Conservation (phyloP, 1,139 yeast species). For the Candida sojae region DNA sequence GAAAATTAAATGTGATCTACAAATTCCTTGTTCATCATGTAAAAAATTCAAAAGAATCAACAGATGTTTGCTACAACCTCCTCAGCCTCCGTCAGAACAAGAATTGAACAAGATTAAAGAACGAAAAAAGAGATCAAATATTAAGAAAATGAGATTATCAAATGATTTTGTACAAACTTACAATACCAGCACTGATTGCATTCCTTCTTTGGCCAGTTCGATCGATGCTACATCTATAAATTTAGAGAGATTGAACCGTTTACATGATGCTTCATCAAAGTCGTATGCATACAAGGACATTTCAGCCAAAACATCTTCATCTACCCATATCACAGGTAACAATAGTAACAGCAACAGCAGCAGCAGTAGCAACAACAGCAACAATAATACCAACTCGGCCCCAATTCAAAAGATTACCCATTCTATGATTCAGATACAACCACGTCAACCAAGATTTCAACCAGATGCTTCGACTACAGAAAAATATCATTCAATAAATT, state of each 20-base stretch:
- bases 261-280: not conserved
- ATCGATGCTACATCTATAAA: constrained; percentile 9
- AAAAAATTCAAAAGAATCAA: constrained; percentile 40
- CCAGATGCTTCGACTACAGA: not conserved
- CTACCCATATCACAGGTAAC: not conserved
- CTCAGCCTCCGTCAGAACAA: constrained; percentile 45
- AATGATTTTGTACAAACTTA: constrained; percentile 12
- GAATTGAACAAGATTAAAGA: constrained; percentile 26
- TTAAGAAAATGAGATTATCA: constrained; percentile 14
- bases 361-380: not conserved
- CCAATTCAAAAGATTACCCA: constrained; percentile 1
- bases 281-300: not conserved
- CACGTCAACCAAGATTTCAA: constrained; percentile 4
- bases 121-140: constrained; percentile 22
- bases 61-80: constrained; percentile 43
- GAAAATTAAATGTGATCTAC: constrained; percentile 55
- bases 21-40: constrained; percentile 53
- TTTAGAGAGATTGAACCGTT: constrained; percentile 3
- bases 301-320: not conserved
- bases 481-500: constrained; percentile 5
- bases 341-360: not conserved
- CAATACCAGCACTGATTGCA: constrained; percentile 12
- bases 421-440: constrained; percentile 2
- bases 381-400: not conserved
- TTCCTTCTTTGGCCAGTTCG: constrained; percentile 12